These are phyloP conservation scores for Agrocybe chaxingu DNA, from an alignment of 768 basidiomycete species.

Conservation along the genomic window DNA sequence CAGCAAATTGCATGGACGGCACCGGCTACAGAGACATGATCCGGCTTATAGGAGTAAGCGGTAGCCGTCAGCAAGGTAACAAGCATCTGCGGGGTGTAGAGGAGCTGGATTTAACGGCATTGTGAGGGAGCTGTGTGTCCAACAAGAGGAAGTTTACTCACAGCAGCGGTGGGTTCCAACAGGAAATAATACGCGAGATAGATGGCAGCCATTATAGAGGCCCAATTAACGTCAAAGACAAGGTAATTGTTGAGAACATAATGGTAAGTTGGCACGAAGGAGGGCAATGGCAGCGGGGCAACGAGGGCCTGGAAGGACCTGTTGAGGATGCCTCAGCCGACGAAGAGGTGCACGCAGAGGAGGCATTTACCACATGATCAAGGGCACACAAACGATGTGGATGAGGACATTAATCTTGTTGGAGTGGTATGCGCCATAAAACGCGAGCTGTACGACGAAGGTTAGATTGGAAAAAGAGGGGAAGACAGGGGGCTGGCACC, in stretches of 20 bases:
- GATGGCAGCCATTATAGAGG: constrained; percentile 52
- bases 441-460: constrained; percentile 58
- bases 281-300: constrained; percentile 46
- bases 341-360: neutral
- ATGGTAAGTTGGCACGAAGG: constrained; percentile 51
- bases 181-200: constrained; percentile 76
- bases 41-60: constrained; percentile 52
- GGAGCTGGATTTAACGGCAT: constrained; percentile 40
- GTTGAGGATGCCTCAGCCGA: neutral
- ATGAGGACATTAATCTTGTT: constrained; percentile 81
- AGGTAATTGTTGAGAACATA: constrained; percentile 59
- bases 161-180: constrained; percentile 84
- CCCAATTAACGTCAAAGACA: constrained; percentile 64
- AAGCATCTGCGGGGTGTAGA: constrained; percentile 75
- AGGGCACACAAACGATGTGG: constrained; percentile 82
- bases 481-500: constrained; percentile 31
- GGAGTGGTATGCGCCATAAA: constrained; percentile 92
- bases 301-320: constrained; percentile 65
- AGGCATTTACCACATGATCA: constrained; percentile 67
- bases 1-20: constrained; percentile 69
- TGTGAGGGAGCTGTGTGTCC: constrained; percentile 2
- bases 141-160: constrained; percentile 36
- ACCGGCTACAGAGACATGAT: constrained; percentile 52
- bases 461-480: neutral
- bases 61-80: constrained; percentile 69